Evolutionary conservation across 768 basidiomycete species (phyloP).

Genomic region (Mycena leptocephala): DNA sequence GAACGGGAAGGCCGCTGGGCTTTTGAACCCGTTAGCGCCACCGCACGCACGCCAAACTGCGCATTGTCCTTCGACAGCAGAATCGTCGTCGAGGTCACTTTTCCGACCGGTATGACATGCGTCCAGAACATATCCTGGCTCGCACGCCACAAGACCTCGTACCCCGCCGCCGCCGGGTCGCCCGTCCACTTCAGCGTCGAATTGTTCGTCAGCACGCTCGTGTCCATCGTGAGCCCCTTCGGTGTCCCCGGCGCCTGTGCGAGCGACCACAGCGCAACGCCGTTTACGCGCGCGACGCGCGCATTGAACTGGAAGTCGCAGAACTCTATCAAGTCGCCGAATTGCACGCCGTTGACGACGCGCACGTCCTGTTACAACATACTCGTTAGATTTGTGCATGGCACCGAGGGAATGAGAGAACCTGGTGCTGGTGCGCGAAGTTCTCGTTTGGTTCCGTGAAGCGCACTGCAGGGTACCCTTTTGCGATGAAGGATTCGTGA

Average conservation of each 20-base stretch:
- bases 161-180: conserved; percentile 61
- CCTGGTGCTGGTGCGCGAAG: conserved; percentile 72
- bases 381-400: neutral
- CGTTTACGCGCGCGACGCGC: conserved; percentile 68
- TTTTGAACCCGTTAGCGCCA: conserved; percentile 69
- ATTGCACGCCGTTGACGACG: conserved; percentile 66
- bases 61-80: conserved; percentile 68
- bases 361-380: conserved; percentile 60
- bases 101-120: conserved; percentile 65
- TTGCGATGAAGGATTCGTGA: conserved; percentile 64
- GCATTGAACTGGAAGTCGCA: conserved; percentile 69
- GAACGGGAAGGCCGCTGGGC: conserved; percentile 62
- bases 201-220: conserved; percentile 67
- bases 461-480: conserved; percentile 68
- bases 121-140: conserved; percentile 66
- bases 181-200: conserved; percentile 65
- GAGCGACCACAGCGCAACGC: conserved; percentile 68
- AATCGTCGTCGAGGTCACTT: conserved; percentile 58
- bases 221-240: conserved; percentile 63
- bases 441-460: conserved; percentile 74
- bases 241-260: conserved; percentile 72
- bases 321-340: conserved; percentile 70
- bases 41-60: conserved; percentile 64
- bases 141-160: conserved; percentile 69
- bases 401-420: neutral